Percentiles rank a stretch among this genome's conserved stretches.
These are phyloP conservation scores for Acacia acuminata DNA, from an alignment of 306 rosid genomes.

Conservation along the genomic window DNA sequence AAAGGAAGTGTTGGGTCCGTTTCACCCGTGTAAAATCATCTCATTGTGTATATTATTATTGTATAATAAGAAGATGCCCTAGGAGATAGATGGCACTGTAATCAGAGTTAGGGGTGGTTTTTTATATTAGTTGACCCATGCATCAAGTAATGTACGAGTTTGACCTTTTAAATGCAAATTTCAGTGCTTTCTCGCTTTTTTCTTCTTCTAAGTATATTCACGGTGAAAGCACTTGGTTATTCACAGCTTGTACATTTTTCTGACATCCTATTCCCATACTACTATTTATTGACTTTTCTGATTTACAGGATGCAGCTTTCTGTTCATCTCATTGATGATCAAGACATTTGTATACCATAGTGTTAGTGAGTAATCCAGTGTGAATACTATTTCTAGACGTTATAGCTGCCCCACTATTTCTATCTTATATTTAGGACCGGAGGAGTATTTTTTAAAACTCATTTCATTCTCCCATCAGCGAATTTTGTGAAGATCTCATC, in stretches of 20 bases:
- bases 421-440: no score
- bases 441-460: not conserved
- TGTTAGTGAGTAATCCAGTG: not conserved
- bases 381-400: slow-evolving; percentile 7
- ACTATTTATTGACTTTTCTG: not conserved
- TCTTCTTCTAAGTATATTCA: not conserved
- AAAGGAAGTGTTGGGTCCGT: slow-evolving; percentile 40
- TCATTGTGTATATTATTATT: slow-evolving; percentile 34
- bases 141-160: slow-evolving; percentile 4
- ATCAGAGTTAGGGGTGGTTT: slow-evolving; percentile 19
- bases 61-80: slow-evolving; percentile 19
- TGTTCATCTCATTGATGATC: not conserved
- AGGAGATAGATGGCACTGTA: slow-evolving; percentile 20
- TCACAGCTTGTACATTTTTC: not conserved
- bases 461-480: not conserved
- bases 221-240: not conserved
- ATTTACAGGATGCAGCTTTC: not conserved
- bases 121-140: not conserved
- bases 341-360: not conserved
- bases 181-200: not conserved
- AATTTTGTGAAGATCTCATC: no score
- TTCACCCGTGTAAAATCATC: slow-evolving; percentile 34
- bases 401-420: slow-evolving; percentile 7
- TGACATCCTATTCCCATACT: not conserved
- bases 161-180: slow-evolving; percentile 18